Conservation (phyloP, 495 filamentous ascomycete genomes). For the Corynascus novoguineensis region DNA sequence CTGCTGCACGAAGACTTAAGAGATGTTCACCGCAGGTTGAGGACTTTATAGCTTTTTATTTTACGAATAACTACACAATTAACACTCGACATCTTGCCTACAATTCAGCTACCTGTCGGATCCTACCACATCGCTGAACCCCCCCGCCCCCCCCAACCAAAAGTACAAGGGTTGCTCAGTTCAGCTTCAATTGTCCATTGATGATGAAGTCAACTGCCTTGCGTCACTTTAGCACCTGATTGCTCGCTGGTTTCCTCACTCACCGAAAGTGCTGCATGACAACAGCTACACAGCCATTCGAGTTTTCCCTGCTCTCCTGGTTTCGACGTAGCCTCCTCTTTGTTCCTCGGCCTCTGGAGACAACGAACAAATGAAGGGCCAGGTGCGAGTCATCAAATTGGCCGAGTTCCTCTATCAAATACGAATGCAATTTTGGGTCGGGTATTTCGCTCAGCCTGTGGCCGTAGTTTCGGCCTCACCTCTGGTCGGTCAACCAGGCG, state of each 20-base stretch:
- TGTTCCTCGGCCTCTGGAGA: background rate
- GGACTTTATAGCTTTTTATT: too few species aligned
- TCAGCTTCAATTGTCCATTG: too few species aligned
- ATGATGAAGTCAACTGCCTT: background rate
- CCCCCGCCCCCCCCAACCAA: too few species aligned
- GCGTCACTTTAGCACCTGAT: background rate
- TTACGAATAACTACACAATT: too few species aligned
- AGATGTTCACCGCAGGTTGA: background rate
- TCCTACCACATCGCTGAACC: too few species aligned
- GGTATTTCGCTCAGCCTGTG: background rate
- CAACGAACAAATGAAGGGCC: background rate
- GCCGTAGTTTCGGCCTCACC: background rate
- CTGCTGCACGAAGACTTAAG: background rate
- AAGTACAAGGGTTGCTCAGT: too few species aligned
- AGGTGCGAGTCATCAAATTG: background rate
- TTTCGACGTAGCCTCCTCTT: too few species aligned
- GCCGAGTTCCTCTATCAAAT: slow-evolving; percentile 1
- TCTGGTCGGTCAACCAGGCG: background rate
- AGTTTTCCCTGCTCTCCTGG: too few species aligned
- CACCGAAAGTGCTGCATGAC: background rate
- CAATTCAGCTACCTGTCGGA: too few species aligned
- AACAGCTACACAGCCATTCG: background rate
- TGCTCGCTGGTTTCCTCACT: background rate
- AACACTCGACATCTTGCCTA: too few species aligned
- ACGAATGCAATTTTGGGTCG: too few species aligned